Evolutionary conservation across 2,329 filamentous ascomycete genomes (phyloP).

Genomic region (Alternaria postmessia): DNA sequence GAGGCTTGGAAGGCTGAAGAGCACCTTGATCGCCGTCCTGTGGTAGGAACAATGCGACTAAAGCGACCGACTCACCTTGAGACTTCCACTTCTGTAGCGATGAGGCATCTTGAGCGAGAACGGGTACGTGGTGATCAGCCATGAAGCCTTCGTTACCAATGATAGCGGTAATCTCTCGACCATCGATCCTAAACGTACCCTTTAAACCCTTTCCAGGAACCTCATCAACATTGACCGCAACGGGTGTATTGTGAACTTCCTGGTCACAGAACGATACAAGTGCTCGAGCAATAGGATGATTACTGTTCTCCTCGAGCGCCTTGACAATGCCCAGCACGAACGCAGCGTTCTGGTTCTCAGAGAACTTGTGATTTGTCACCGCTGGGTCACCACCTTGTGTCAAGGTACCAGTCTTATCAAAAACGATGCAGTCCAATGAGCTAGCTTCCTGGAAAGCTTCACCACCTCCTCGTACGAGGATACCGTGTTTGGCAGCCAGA

Average conservation of each 20-base stretch:
- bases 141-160: slow-evolving; percentile 80
- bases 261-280: slow-evolving; percentile 69
- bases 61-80: slow-evolving; percentile 53
- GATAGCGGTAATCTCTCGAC: slow-evolving; percentile 56
- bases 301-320: slow-evolving; percentile 73
- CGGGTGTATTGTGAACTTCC: slow-evolving; percentile 21
- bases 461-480: slow-evolving; percentile 83
- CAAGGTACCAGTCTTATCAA: slow-evolving; percentile 88
- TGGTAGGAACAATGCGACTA: slow-evolving; percentile 42
- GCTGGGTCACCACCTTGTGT: slow-evolving; percentile 75
- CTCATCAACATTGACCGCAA: slow-evolving; percentile 63
- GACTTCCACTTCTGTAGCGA: slow-evolving; percentile 52
- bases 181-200: slow-evolving; percentile 58
- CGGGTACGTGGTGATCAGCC: slow-evolving; percentile 47
- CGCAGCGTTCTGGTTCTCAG: slow-evolving; percentile 40
- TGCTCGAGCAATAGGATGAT: slow-evolving; percentile 77
- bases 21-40: background rate
- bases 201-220: slow-evolving; percentile 75
- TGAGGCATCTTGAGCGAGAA: slow-evolving; percentile 30
- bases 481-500: slow-evolving; percentile 79
- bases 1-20: background rate
- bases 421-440: slow-evolving; percentile 78
- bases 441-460: slow-evolving; percentile 88
- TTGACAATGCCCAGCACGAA: slow-evolving; percentile 64
- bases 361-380: slow-evolving; percentile 65